Base-by-base conservation (phyloP, 768 basidiomycete genomes). In the Xerocomus potaroensis region DNA sequence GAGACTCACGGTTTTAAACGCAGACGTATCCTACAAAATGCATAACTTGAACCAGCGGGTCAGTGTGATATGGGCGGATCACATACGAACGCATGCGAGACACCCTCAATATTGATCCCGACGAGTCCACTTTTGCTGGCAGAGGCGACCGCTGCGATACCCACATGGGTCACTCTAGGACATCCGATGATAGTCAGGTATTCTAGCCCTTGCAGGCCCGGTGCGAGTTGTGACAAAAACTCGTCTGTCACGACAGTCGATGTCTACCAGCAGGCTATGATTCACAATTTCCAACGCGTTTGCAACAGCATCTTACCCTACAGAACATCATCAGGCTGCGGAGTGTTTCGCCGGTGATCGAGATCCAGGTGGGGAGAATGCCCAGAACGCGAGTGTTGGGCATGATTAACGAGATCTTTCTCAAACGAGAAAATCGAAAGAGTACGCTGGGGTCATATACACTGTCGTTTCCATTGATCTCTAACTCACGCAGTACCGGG, bases 391-490 rank as follows among this genome's bases (percentile, higher is more conserved):
- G 60, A 1, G 57, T 55, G 47, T 78, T 83, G 12, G 88, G 87
- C 88, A 89, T 87, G 41, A 91, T 87, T 46, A 91, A 60, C 1
- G 78, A 76, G 42, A 91, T 69, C 54, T 73, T 77, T 9, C 65
- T 66, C 30, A 90, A 66, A 16, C 60, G 67, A n/a, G 59, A 66
- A 57, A 91, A 83, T 1, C 54, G 65, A 8, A 68, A 48, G 3
- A 91, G 71, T 5, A 78, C 53, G 1, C 41, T 41, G 0, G 84
- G 78, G 50, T 83, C 66, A 43, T 79, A 68, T 32, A 56, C 51
- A 19, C 72, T 72, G 34, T 73, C 71, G 43, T 79, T 73, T 1
- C 87, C 88, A 45, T 91, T 91, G 33, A 91, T 76, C 58, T 87
- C 84, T 3, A 91, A 65, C 40, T 80, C 80, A 23, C 64, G 56